Percentiles rank a stretch among this genome's conserved stretches.
Conservation (phyloP, 2,329 filamentous ascomycete genomes). For the Chaetoscypha palmicola region DNA sequence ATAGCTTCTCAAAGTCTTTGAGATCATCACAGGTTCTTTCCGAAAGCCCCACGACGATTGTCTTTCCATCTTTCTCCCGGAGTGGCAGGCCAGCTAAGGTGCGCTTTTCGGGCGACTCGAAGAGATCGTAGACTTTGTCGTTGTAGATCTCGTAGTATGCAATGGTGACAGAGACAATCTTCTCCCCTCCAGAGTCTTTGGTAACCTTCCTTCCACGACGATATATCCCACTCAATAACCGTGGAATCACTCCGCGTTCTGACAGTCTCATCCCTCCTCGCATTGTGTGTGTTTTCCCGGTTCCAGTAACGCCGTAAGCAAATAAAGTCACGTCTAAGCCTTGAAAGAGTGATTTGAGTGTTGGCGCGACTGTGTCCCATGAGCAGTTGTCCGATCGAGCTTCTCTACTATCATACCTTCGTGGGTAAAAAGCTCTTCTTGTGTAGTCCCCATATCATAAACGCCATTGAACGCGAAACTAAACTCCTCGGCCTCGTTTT, state of each 20-base stretch:
- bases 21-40: slow-evolving; percentile 76
- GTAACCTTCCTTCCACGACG: slow-evolving; percentile 76
- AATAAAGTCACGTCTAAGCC: slow-evolving; percentile 86
- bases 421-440: slow-evolving; percentile 81
- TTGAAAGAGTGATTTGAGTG: slow-evolving; percentile 85
- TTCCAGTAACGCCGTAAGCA: slow-evolving; percentile 88
- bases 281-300: slow-evolving; percentile 95
- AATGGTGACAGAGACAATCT: slow-evolving; percentile 65
- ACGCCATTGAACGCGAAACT: slow-evolving; percentile 93
- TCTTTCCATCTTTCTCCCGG: slow-evolving; percentile 80
- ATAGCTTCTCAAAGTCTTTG: slow-evolving; percentile 83
- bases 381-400: slow-evolving; percentile 6
- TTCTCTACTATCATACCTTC: slow-evolving; percentile 46
- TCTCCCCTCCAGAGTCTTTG: slow-evolving; percentile 68
- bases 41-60: slow-evolving; percentile 76
- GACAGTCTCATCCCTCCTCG: slow-evolving; percentile 79
- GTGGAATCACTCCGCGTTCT: slow-evolving; percentile 81
- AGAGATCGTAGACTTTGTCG: slow-evolving; percentile 87
- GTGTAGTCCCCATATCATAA: slow-evolving; percentile 71
- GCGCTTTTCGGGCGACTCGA: slow-evolving; percentile 81
- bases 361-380: slow-evolving; percentile 63
- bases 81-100: slow-evolving; percentile 67
- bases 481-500: slow-evolving; percentile 85
- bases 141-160: slow-evolving; percentile 98
- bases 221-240: slow-evolving; percentile 79